Conservation (phyloP, 2,329 filamentous ascomycete genomes). For the Dissoconium aciculare region DNA sequence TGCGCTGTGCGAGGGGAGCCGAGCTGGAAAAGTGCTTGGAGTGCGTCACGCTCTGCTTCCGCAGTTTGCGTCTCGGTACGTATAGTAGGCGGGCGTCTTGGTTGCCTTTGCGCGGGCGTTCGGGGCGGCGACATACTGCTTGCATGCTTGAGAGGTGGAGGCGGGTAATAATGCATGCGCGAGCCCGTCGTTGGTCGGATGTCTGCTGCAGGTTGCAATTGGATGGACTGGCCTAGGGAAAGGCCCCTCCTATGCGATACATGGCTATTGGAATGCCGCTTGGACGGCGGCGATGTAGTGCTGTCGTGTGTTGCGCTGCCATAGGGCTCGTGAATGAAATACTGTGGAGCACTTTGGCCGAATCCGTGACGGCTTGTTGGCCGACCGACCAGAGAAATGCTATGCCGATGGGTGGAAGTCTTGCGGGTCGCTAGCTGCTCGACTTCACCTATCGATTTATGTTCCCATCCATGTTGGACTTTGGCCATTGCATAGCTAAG, state of each 20-base stretch:
- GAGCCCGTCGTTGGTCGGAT: slow-evolving; percentile 2
- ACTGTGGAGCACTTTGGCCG: too few species aligned
- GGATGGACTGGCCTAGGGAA: slow-evolving; percentile 6
- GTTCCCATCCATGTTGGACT: slow-evolving; percentile 78
- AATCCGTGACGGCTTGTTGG: slow-evolving; percentile 1
- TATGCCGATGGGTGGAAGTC: slow-evolving; percentile 23
- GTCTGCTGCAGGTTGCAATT: slow-evolving; percentile 2
- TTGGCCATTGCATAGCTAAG: slow-evolving; percentile 90
- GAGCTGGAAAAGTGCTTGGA: slow-evolving; percentile 69
- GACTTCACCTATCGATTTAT: slow-evolving; percentile 60
- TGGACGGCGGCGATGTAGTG: slow-evolving; percentile 3
- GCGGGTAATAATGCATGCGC: slow-evolving; percentile 4
- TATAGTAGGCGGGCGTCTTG: slow-evolving; percentile 34
- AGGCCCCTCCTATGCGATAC: background rate
- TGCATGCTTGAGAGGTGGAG: slow-evolving; percentile 4
- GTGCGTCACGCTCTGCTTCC: slow-evolving; percentile 61
- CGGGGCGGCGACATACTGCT: slow-evolving; percentile 20
- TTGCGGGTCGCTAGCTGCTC: slow-evolving; percentile 58
- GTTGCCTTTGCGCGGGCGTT: slow-evolving; percentile 20
- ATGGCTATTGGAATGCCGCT: background rate
- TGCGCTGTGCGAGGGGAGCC: slow-evolving; percentile 33
- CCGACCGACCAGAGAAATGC: slow-evolving; percentile 16
- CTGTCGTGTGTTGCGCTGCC: too few species aligned
- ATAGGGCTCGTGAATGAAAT: too few species aligned
- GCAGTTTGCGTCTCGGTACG: slow-evolving; percentile 55